Evolutionary conservation across 1,139 yeast species (phyloP).

Genomic region (Zygosaccharomyces sapae): DNA sequence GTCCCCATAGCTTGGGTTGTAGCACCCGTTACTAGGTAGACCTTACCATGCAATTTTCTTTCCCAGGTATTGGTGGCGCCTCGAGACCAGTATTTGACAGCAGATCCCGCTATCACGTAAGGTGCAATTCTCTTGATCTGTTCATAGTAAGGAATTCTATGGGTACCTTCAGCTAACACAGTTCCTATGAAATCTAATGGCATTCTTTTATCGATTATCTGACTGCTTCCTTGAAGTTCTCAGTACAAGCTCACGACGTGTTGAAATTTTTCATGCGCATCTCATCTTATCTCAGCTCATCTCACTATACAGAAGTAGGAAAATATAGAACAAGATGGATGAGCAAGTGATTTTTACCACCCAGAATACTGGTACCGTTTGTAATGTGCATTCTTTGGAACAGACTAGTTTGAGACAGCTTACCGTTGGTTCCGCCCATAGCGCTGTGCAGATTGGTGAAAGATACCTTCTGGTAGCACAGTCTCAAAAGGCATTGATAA

Average conservation of each 20-base stretch:
- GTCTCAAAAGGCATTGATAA: conserved; percentile 64
- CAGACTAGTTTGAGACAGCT: conserved; percentile 34
- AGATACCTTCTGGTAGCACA: conserved; percentile 59
- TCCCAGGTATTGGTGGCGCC: conserved; percentile 88
- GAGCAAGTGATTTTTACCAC: conserved; percentile 35
- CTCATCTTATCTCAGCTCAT: conserved; percentile 24
- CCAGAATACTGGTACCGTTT: conserved; percentile 27
- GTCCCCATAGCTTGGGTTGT: conserved; percentile 85
- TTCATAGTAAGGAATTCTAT: conserved; percentile 67
- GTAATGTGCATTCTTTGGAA: conserved; percentile 32
- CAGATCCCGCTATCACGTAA: conserved; percentile 42
- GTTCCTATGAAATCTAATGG: conserved; percentile 75
- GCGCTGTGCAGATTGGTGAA: conserved; percentile 39
- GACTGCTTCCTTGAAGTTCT: neutral
- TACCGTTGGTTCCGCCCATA: conserved; percentile 41
- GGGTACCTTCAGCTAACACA: conserved; percentile 65
- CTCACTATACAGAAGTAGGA: neutral
- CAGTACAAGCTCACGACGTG: conserved; percentile 2
- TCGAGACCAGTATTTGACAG: conserved; percentile 64
- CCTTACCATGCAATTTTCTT: conserved; percentile 86
- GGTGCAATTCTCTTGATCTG: conserved; percentile 55
- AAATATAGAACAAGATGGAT: conserved; percentile 23
- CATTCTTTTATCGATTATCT: conserved; percentile 45
- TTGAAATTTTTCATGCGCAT: conserved; percentile 10
- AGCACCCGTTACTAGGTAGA: conserved; percentile 79